Evolutionary conservation across 257 asterid species (phyloP).

Genomic region (Voacanga thouarsii): DNA sequence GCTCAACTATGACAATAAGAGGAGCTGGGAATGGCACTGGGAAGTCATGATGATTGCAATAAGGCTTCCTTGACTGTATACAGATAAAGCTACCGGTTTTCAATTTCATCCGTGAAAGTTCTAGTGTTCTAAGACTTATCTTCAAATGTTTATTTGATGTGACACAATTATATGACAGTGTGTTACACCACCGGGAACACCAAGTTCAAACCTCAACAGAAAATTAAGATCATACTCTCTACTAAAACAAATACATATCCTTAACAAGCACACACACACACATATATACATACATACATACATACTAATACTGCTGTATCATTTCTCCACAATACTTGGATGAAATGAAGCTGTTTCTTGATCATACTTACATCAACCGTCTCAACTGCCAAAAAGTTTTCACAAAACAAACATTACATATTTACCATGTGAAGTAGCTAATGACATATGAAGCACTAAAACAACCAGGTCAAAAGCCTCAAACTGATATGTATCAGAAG

Average conservation of each 20-base stretch:
- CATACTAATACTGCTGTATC: neutral
- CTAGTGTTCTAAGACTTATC: neutral
- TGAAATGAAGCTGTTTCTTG: neutral
- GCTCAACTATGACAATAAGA: neutral
- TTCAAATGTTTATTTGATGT: neutral
- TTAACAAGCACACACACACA: neutral
- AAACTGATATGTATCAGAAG: neutral
- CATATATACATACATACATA: neutral
- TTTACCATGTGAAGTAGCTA: neutral
- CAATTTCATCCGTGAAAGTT: neutral
- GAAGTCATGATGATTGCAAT: slow-evolving; percentile 7
- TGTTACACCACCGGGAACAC: neutral
- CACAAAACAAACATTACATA: neutral
- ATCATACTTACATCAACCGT: neutral
- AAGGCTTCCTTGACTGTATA: neutral
- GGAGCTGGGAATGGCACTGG: neutral
- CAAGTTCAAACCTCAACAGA: neutral
- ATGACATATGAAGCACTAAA: neutral
- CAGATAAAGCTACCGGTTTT: neutral
- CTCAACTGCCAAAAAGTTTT: neutral
- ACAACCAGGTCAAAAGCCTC: neutral
- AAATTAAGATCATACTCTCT: neutral
- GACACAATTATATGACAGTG: neutral
- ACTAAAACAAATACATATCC: neutral
- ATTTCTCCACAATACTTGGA: neutral